Percentiles rank a stretch among this genome's conserved stretches.
Evolutionary conservation across 108 stramenopile genomes (phyloP).

Genomic region (Halocafeteria seosinensis): DNA sequence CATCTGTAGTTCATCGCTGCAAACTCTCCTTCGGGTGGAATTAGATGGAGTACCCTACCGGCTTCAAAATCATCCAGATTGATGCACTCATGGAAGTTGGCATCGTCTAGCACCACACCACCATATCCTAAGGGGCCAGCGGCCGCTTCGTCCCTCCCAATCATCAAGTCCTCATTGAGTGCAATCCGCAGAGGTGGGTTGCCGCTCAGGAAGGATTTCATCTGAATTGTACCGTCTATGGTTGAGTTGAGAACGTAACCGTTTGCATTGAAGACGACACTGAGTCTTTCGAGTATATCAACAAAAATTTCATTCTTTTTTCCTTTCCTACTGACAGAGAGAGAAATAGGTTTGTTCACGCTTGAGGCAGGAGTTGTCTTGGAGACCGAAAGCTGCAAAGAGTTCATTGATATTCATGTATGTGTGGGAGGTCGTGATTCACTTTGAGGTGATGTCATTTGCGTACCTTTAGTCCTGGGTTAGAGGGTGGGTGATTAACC

Average conservation of each 20-base stretch:
- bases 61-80: constrained; percentile 79
- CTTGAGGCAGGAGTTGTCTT: constrained; percentile 85
- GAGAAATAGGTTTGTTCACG: constrained; percentile 82
- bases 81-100: constrained; percentile 96
- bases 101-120: constrained; percentile 71
- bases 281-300: constrained; percentile 91
- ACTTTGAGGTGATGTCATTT: too few relatives aligned
- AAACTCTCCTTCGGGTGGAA: constrained; percentile 98
- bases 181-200: constrained; percentile 91
- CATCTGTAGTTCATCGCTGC: constrained; percentile 87
- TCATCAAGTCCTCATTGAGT: constrained; percentile 86
- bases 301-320: constrained; percentile 99
- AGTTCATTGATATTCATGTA: too few relatives aligned
- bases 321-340: constrained; percentile 50
- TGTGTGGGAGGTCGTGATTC: too few relatives aligned
- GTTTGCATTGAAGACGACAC: constrained; percentile 84
- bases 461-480: too few relatives aligned
- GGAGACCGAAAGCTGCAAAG: constrained; percentile 30
- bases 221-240: constrained; percentile 94
- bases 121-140: too few relatives aligned
- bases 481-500: constrained; percentile 30
- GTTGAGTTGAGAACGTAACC: constrained; percentile 91
- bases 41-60: constrained; percentile 61
- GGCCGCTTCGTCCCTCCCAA: constrained; percentile 46
- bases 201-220: constrained; percentile 79